Base-by-base conservation (phyloP, 495 filamentous ascomycete genomes). In the Aspergillus haitiensis region DNA sequence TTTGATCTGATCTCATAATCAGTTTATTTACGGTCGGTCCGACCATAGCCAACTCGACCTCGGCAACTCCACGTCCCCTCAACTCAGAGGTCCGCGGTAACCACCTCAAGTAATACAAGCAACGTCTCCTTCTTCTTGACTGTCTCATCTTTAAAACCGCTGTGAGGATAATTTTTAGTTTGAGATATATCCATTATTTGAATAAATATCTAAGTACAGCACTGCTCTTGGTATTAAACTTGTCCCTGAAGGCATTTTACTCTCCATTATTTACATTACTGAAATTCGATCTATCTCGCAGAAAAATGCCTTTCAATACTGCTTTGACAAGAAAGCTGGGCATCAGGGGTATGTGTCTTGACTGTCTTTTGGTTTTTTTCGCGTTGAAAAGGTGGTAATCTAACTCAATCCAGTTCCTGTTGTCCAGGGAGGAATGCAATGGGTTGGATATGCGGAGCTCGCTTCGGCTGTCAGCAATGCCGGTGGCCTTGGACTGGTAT, bases 371-470 rank as follows among this genome's bases (percentile, higher is more conserved):
- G 45, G 3, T 5, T 2, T 36, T 39, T 13, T 8, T 39, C 1
- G 11, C 39, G 44, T 10, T 10, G n/a, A 31, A 33, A 12, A 5
- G 35, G 16, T 40, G 16, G 6, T 12, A 37, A 44, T 51, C 46
- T 55, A 9, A 42, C 35, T 12, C 18, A 12, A 31, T 60, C 13
- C 64, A 94, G 92, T 97, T 64, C 94, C 94, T 58, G 81, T 98
- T n/a, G 91, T 98, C 47, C 94, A 98, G 81, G 94, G 94, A 71
- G 94, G 94, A 56, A 97, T 96, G 92, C 92, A 96, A 84, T 90
- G 86, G 86, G 85, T 80, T 49, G 89, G 90, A 67, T 92, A 92
- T 71, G 93, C 93, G 48, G 93, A 97, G 75, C 83, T 98, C 69
- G 93, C 92, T 57, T 84, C 89, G 63, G 94, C 94, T 46, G 94